Percentiles rank a stretch among this genome's conserved stretches.
Conservation (phyloP, 495 filamentous ascomycete genomes). For the Daldinia grandis region DNA sequence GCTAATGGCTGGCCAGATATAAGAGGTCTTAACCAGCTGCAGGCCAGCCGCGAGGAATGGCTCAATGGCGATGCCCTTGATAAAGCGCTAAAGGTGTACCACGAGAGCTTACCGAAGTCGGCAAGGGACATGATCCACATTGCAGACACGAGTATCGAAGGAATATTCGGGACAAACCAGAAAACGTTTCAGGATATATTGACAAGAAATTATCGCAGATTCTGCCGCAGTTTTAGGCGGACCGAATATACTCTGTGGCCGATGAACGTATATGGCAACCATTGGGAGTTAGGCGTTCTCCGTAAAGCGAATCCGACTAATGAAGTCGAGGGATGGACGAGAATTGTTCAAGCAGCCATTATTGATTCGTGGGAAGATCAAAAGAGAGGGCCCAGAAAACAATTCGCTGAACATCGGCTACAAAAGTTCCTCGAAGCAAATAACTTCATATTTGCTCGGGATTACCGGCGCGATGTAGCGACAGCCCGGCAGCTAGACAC, state of each 20-base stretch:
- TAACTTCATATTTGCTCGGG: slow-evolving; percentile 3
- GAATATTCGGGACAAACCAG: slow-evolving; percentile 3
- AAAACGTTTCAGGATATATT: background rate
- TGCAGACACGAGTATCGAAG: background rate
- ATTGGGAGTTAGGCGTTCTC: slow-evolving; percentile 38
- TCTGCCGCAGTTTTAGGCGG: background rate
- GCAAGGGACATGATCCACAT: slow-evolving; percentile 21
- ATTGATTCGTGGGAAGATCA: slow-evolving; percentile 11
- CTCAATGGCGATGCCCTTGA: slow-evolving; percentile 31
- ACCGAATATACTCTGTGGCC: slow-evolving; percentile 36
- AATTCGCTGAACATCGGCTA: background rate
- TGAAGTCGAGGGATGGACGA: background rate
- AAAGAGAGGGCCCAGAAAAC: accelerated
- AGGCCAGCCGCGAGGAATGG: slow-evolving; percentile 24
- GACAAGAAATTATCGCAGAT: background rate
- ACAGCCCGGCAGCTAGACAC: slow-evolving; percentile 20
- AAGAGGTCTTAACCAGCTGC: slow-evolving; percentile 34
- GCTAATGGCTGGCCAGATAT: slow-evolving; percentile 26
- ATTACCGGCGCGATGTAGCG: background rate
- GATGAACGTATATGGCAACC: slow-evolving; percentile 18
- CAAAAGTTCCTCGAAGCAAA: background rate
- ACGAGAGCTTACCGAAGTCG: slow-evolving; percentile 8
- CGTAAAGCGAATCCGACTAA: slow-evolving; percentile 8
- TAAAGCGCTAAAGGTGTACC: slow-evolving; percentile 17
- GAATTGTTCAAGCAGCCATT: slow-evolving; percentile 21